phyloP scores from a whole-genome alignment of 2,329 filamentous ascomycete species.

The Sporothrix curviconia region DNA sequence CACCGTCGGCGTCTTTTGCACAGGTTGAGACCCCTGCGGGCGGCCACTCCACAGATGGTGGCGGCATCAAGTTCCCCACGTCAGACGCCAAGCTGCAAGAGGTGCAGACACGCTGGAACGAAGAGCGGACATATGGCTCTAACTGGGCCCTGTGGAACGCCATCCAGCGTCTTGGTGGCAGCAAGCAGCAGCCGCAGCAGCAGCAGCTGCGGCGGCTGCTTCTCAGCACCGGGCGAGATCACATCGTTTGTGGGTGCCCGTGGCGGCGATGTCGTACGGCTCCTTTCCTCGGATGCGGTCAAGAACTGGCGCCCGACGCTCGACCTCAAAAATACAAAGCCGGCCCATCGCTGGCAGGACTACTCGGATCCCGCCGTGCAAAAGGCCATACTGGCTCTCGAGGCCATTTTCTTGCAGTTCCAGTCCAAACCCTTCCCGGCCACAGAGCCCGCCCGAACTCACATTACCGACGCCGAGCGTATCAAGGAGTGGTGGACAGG shows the following conservation, averaged over 20 bases:
- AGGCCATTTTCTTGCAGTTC: constrained; percentile 36
- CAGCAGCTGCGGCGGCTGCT: background rate
- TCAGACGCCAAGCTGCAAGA: constrained; percentile 40
- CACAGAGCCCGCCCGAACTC: constrained; percentile 45
- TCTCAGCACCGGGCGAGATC: background rate
- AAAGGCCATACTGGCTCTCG: constrained; percentile 36
- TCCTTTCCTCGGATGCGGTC: constrained; percentile 39
- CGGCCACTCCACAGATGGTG: too few relatives aligned
- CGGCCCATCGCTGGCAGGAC: constrained; percentile 24
- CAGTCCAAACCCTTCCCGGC: constrained; percentile 43
- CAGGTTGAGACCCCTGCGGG: too few relatives aligned
- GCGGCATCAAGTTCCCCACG: constrained; percentile 30
- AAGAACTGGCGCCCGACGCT: constrained; percentile 37
- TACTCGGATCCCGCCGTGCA: constrained; percentile 40
- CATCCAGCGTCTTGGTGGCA: constrained; percentile 7
- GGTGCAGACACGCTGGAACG: constrained; percentile 43
- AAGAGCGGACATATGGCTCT: constrained; percentile 25
- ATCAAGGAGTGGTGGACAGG: constrained; percentile 49
- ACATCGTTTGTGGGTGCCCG: constrained; percentile 20
- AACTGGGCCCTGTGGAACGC: constrained; percentile 20
- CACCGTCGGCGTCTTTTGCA: constrained; percentile 31
- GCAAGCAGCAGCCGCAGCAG: constrained; percentile 3
- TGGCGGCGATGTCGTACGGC: constrained; percentile 36
- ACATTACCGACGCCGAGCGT: constrained; percentile 42
- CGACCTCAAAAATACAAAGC: constrained; percentile 31